A percentile compares a stretch with the other conserved stretches of the same genome.
These are phyloP conservation scores for Bryoglossum gracile DNA, from an alignment of 495 filamentous ascomycete genomes.

Conservation along the genomic window DNA sequence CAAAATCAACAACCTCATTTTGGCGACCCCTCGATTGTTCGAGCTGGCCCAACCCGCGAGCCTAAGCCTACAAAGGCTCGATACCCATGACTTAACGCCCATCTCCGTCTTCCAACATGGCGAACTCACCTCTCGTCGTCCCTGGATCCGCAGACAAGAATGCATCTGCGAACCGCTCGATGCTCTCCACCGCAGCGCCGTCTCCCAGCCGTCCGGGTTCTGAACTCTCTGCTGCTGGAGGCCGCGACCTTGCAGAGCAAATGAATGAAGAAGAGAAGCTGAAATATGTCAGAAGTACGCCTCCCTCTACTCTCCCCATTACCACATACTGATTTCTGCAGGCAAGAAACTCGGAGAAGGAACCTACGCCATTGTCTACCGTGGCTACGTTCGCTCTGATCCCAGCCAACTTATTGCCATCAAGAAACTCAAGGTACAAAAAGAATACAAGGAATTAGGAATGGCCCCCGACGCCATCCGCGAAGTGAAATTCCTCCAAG, in stretches of 20 bases:
- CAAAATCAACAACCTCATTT: not conserved
- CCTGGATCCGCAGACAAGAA: constrained; percentile 12
- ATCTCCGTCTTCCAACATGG: constrained; percentile 12
- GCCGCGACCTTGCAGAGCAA: constrained; percentile 67
- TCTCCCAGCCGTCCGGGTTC: constrained; percentile 12
- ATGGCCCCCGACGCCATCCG: constrained; percentile 90
- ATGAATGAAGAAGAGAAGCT: constrained; percentile 79
- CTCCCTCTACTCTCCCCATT: constrained; percentile 1
- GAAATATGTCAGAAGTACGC: constrained; percentile 80
- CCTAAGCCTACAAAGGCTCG: not conserved
- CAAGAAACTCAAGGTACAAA: constrained; percentile 96
- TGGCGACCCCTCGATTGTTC: too few species aligned
- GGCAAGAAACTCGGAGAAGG: constrained; percentile 90
- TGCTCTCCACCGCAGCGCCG: constrained; percentile 10
- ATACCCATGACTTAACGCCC: not conserved
- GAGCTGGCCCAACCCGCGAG: too few species aligned
- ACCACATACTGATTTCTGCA: constrained; percentile 25
- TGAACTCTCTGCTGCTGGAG: constrained; percentile 1
- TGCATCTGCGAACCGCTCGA: constrained; percentile 3
- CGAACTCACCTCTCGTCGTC: constrained; percentile 21
- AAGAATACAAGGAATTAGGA: constrained; percentile 73
- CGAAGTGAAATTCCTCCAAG: constrained; percentile 89
- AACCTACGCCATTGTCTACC: constrained; percentile 93
- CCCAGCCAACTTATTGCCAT: constrained; percentile 74
- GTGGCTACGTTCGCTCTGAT: constrained; percentile 65